These are phyloP conservation scores for Ramaria rubella DNA, from an alignment of 768 basidiomycete species.

Conservation along the genomic window DNA sequence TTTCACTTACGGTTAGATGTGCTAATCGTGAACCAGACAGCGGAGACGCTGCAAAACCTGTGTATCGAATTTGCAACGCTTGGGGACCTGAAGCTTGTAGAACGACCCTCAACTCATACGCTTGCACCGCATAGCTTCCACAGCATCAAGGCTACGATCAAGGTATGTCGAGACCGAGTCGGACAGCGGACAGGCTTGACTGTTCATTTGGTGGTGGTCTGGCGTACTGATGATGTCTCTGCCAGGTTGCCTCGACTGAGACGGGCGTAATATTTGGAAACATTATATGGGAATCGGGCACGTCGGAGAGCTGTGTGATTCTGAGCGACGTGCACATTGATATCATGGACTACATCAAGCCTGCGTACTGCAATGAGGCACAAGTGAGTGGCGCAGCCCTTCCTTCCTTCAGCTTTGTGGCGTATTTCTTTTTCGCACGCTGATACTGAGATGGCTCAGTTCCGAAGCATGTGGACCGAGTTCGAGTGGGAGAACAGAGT, in stretches of 20 bases:
- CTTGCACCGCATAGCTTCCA: slow-evolving; percentile 97
- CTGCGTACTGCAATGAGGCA: slow-evolving; percentile 90
- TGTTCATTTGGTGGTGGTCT: background rate
- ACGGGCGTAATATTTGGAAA: slow-evolving; percentile 98
- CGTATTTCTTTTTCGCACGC: background rate
- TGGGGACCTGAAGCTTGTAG: slow-evolving; percentile 94
- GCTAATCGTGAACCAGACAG: slow-evolving; percentile 91
- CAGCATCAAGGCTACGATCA: slow-evolving; percentile 97
- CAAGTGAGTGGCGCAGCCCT: slow-evolving; percentile 60
- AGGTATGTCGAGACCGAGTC: slow-evolving; percentile 36
- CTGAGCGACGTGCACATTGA: slow-evolving; percentile 97
- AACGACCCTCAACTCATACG: slow-evolving; percentile 89
- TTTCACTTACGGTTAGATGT: slow-evolving; percentile 63
- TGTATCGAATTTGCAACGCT: slow-evolving; percentile 96
- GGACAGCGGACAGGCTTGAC: too few relatives aligned
- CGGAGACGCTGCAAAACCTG: slow-evolving; percentile 91
- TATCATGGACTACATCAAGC: slow-evolving; percentile 98
- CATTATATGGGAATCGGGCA: slow-evolving; percentile 90
- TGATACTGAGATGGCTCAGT: slow-evolving; percentile 37
- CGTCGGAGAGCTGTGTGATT: slow-evolving; percentile 87
- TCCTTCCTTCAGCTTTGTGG: background rate
- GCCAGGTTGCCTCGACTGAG: slow-evolving; percentile 84
- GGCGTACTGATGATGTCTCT: background rate
- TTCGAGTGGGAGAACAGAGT: slow-evolving; percentile 99
- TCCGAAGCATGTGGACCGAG: slow-evolving; percentile 99